Conservation (phyloP, 768 basidiomycete species). For the Mycena leptocephala region DNA sequence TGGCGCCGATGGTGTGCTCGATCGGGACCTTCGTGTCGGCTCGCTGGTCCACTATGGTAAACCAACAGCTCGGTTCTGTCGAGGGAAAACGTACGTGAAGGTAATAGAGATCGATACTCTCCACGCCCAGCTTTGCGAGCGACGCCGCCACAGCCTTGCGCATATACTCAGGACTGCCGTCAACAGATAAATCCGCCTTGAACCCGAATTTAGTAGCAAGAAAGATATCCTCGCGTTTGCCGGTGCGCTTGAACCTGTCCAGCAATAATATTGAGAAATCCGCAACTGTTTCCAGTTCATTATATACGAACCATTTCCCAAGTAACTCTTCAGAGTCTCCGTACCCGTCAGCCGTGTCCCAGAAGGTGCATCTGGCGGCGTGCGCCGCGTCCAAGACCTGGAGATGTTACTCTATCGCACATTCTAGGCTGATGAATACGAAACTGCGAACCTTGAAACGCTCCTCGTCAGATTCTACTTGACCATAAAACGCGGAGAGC, state of each 20-base stretch:
- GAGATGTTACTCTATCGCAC: too few relatives aligned
- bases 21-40: conserved; percentile 26
- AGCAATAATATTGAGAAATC: not conserved
- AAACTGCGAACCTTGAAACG: conserved; percentile 56
- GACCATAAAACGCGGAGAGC: conserved; percentile 59
- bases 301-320: conserved; percentile 54
- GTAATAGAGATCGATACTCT: conserved; percentile 50
- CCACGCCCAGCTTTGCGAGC: not conserved
- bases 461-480: conserved; percentile 60
- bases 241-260: conserved; percentile 56
- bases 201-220: conserved; percentile 65
- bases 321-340: conserved; percentile 61
- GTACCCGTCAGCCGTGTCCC: conserved; percentile 51
- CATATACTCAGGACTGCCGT: not conserved
- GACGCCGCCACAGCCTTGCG: not conserved
- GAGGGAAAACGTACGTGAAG: conserved; percentile 19
- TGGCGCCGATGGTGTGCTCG: conserved; percentile 33
- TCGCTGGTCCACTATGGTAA: conserved; percentile 36
- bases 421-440: not conserved
- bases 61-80: not conserved
- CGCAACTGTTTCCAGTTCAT: not conserved
- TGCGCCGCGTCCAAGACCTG: not conserved
- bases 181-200: conserved; percentile 27
- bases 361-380: not conserved
- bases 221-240: conserved; percentile 61